A percentile compares a stretch with the other conserved stretches of the same genome.
Conservation (phyloP, 257 asterid species). For the Cinchona pubescens region DNA sequence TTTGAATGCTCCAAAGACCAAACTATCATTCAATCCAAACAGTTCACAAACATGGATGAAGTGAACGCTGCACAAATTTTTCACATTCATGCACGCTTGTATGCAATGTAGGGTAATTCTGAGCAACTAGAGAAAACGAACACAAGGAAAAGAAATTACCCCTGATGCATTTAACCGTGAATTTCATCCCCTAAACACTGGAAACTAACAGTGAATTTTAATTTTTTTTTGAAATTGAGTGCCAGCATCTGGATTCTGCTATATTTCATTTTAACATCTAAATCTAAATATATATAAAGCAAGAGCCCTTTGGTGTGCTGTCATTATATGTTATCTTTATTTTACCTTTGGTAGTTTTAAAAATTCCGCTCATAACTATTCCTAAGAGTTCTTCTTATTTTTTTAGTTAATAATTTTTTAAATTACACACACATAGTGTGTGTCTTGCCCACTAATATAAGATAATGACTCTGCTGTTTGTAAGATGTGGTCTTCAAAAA, state of each 20-base stretch:
- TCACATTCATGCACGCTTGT: too few relatives aligned
- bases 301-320: too few relatives aligned
- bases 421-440: too few relatives aligned
- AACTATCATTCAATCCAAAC: not conserved
- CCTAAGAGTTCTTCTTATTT: too few relatives aligned
- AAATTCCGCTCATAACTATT: too few relatives aligned
- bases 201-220: not conserved
- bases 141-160: not conserved
- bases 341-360: too few relatives aligned
- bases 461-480: not conserved
- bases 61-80: not conserved
- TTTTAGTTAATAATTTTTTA: too few relatives aligned
- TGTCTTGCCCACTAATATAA: too few relatives aligned
- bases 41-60: not conserved
- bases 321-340: too few relatives aligned
- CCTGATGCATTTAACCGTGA: not conserved
- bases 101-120: not conserved
- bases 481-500: not conserved
- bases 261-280: not conserved
- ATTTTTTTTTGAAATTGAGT: not conserved
- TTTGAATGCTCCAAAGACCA: not conserved
- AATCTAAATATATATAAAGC: too few relatives aligned
- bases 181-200: not conserved
- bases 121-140: not conserved
- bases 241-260: not conserved